Evolutionary conservation across 192 early-diverging fungal species (phyloP).

Genomic region (Gryganskiella cystojenkinii): DNA sequence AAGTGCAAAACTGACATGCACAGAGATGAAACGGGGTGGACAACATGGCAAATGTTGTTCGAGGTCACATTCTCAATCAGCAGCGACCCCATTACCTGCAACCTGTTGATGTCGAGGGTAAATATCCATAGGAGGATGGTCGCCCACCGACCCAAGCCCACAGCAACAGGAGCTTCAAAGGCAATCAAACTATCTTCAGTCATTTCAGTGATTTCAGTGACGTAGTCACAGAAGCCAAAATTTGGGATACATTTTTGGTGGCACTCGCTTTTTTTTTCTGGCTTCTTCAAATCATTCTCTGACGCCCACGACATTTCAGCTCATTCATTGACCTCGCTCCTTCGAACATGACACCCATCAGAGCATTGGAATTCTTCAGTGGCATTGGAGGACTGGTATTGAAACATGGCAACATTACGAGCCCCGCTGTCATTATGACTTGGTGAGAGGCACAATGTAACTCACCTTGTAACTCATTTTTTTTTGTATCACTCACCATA

Average conservation of each 20-base stretch:
- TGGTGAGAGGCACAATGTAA: background rate
- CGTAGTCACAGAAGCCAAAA: too few relatives aligned
- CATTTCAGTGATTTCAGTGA: too few relatives aligned
- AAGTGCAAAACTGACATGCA: background rate
- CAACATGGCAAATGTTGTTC: slow-evolving; percentile 3
- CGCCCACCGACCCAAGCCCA: too few relatives aligned
- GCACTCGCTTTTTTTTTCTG: slow-evolving; percentile 4
- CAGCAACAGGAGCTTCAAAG: too few relatives aligned
- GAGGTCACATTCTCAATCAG: background rate
- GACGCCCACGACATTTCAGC: background rate
- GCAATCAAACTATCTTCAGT: too few relatives aligned
- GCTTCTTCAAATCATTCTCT: background rate
- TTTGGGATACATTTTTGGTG: background rate
- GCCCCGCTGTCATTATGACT: background rate
- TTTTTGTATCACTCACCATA: slow-evolving; percentile 21
- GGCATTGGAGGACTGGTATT: slow-evolving; percentile 74
- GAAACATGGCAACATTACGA: background rate
- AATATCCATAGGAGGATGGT: background rate
- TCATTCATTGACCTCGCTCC: background rate
- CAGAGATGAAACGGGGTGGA: background rate
- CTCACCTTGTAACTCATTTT: background rate
- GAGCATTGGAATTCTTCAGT: slow-evolving; percentile 75
- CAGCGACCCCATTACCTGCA: background rate
- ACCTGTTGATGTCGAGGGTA: background rate
- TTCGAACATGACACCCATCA: slow-evolving; percentile 33